Percentiles rank a stretch among this genome's conserved stretches.
Evolutionary conservation across 2,329 filamentous ascomycete species (phyloP).

Genomic region (Colletotrichum sp.): DNA sequence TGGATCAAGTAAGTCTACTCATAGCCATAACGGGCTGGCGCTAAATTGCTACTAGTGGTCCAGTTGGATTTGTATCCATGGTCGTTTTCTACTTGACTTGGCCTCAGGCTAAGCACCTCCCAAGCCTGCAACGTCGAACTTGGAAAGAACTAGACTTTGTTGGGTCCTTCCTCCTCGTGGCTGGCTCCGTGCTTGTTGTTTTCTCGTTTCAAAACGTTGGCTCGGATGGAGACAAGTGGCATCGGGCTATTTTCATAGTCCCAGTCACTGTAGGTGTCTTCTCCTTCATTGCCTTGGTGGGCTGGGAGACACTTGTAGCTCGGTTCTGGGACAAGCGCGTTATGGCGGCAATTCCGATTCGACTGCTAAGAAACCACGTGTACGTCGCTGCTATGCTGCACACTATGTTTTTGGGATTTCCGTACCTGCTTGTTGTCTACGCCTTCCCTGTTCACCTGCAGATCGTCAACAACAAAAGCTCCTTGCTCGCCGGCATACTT

Average conservation of each 20-base stretch:
- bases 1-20: constrained; percentile 58
- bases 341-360: constrained; percentile 51
- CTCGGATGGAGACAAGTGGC: constrained; percentile 43
- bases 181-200: constrained; percentile 58
- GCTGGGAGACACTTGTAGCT: constrained; percentile 42
- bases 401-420: constrained; percentile 54
- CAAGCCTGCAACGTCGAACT: constrained; percentile 38
- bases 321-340: constrained; percentile 33
- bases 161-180: constrained; percentile 58
- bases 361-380: constrained; percentile 50
- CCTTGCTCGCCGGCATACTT: constrained; percentile 54
- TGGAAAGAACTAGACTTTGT: constrained; percentile 59
- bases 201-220: constrained; percentile 62
- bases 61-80: constrained; percentile 52
- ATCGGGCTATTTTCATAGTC: constrained; percentile 42
- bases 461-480: constrained; percentile 50
- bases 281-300: constrained; percentile 39
- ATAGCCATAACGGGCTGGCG: not conserved
- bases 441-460: constrained; percentile 55
- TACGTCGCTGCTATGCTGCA: constrained; percentile 48
- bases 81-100: constrained; percentile 53
- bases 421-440: constrained; percentile 54
- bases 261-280: constrained; percentile 42
- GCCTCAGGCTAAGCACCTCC: constrained; percentile 49
- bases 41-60: constrained; percentile 43